Evolutionary conservation across 2,329 filamentous ascomycete species (phyloP).

Genomic region (Colletotrichum sp.): DNA sequence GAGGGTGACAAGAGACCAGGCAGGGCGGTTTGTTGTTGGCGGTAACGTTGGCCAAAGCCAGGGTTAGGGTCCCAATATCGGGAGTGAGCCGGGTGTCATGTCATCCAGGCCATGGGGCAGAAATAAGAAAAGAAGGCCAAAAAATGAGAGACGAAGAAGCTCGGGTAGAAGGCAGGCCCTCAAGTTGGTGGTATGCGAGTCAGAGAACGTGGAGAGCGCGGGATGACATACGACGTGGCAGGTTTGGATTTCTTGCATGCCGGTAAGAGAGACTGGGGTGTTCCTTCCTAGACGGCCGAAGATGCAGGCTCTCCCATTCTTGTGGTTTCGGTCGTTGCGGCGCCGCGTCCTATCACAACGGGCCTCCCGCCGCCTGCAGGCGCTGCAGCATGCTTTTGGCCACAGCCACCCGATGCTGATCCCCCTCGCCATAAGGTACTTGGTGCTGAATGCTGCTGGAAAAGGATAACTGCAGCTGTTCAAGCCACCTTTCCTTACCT

Average conservation of each 20-base stretch:
- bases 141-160: background rate
- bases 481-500: background rate
- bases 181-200: constrained; percentile 6
- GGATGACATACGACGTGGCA: constrained; percentile 19
- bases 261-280: constrained; percentile 1
- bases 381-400: background rate
- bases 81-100: background rate
- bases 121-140: background rate
- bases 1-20: background rate
- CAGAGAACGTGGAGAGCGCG: constrained; percentile 20
- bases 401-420: background rate
- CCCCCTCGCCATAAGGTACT: background rate
- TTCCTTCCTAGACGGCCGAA: background rate
- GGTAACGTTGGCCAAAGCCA: background rate
- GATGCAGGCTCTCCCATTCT: constrained; percentile 13
- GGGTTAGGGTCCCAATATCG: constrained; percentile 6
- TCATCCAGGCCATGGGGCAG: background rate
- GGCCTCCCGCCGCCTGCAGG: background rate
- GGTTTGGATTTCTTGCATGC: constrained; percentile 16
- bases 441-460: background rate
- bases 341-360: constrained; percentile 8
- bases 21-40: background rate
- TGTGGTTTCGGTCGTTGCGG: background rate
- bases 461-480: background rate
- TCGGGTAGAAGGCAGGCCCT: background rate